These are phyloP conservation scores for Amborella trichopoda DNA, from an alignment of 164 flowering plant genomes.

Conservation along the genomic window DNA sequence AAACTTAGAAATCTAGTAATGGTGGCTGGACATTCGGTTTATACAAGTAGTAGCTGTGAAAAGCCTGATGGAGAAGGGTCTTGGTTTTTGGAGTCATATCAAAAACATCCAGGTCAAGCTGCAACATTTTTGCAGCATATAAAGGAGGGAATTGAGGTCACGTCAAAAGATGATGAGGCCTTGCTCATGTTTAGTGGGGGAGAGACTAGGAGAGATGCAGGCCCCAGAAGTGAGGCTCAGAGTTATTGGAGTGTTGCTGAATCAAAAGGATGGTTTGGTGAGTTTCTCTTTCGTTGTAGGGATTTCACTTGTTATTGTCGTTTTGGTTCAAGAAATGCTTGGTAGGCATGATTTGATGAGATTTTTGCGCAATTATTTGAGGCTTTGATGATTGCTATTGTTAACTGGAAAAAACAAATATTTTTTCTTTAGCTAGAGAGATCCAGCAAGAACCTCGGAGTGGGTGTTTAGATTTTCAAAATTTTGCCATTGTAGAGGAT, in stretches of 20 bases:
- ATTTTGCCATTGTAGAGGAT: too few species aligned
- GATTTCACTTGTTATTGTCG: too few species aligned
- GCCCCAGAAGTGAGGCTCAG: conserved; percentile 98
- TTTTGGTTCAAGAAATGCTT: too few species aligned
- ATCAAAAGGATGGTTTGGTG: conserved; percentile 91
- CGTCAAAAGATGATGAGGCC: conserved; percentile 60
- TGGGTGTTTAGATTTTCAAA: too few species aligned
- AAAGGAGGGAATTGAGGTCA: conserved; percentile 59
- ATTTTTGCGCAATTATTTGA: too few species aligned
- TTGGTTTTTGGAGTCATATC: conserved; percentile 90
- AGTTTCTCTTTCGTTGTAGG: too few species aligned
- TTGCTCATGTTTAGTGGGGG: conserved; percentile 96
- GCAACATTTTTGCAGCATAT: conserved; percentile 73
- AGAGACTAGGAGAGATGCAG: conserved; percentile 92
- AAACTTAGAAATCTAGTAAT: conserved; percentile 71
- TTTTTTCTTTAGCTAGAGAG: too few species aligned
- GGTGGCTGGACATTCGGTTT: conserved; percentile 98
- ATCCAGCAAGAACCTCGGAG: too few species aligned
- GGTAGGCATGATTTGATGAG: too few species aligned
- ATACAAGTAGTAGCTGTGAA: conserved; percentile 79
- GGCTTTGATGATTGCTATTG: too few species aligned
- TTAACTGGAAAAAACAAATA: too few species aligned
- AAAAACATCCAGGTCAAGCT: conserved; percentile 90
- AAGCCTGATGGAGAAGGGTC: conserved; percentile 74
- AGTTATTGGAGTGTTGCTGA: conserved; percentile 98